Conservation (phyloP, 2,329 filamentous ascomycete genomes). For the Fusarium penzigii region DNA sequence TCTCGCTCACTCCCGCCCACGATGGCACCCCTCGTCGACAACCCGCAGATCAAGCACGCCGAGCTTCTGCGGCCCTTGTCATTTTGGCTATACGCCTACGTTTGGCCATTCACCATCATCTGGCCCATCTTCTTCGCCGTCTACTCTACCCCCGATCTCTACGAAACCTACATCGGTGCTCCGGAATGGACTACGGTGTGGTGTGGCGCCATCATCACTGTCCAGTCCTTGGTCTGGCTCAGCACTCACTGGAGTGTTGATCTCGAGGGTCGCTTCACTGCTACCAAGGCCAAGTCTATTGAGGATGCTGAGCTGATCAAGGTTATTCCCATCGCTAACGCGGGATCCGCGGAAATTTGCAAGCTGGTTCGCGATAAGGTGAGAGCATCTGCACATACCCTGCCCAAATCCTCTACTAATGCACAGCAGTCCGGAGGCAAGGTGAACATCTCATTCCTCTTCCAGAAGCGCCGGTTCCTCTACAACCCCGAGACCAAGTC, state of each 20-base stretch:
- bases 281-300: slow-evolving; percentile 68
- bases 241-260: slow-evolving; percentile 98
- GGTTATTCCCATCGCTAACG: slow-evolving; percentile 86
- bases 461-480: slow-evolving; percentile 96
- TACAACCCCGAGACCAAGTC: slow-evolving; percentile 70
- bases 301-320: slow-evolving; percentile 84
- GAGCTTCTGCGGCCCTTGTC: slow-evolving; percentile 87
- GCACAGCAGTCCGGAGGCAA: slow-evolving; percentile 65
- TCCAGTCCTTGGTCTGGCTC: slow-evolving; percentile 88
- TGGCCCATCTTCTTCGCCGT: slow-evolving; percentile 92
- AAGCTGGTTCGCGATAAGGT: slow-evolving; percentile 73
- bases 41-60: slow-evolving; percentile 83
- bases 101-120: slow-evolving; percentile 88
- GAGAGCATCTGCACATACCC: slow-evolving; percentile 17
- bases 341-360: slow-evolving; percentile 87
- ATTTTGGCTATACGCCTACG: slow-evolving; percentile 78
- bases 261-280: slow-evolving; percentile 78
- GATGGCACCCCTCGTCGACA: slow-evolving; percentile 86
- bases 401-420: slow-evolving; percentile 14
- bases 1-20: slow-evolving; percentile 19
- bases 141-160: slow-evolving; percentile 80
- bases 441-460: slow-evolving; percentile 82
- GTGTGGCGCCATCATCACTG: slow-evolving; percentile 81
- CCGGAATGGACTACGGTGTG: slow-evolving; percentile 98
- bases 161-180: slow-evolving; percentile 89